Base-by-base conservation (phyloP, 257 asterid genomes). In the Solanum medicagineum region DNA sequence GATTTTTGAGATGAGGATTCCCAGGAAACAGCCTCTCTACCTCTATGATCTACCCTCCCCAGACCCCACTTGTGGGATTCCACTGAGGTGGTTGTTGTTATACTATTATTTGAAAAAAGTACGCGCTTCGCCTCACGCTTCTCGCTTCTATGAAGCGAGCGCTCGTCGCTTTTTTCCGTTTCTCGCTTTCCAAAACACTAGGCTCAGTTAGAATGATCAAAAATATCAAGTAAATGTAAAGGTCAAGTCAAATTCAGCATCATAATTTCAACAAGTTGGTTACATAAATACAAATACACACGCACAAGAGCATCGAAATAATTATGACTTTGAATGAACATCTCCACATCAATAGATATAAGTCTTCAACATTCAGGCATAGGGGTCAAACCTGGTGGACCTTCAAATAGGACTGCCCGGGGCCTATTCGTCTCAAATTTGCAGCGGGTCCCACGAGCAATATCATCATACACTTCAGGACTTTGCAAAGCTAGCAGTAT, bases 351-450 rank as follows among this genome's bases (percentile, higher is more conserved):
- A 53, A 8, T 16, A 79, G 26, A 73, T 16, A 53, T 26, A 53
- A 24, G 29, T 17, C 14, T 79, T 29, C 63, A 26, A 83, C 17
- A 32, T 79, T 84, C 70, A 83, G 79, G 81, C 26, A 11, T 47
- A 87, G 87, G 83, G 73, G 59, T 63, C 90, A 89, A 73, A 96
- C 99, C 99, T 92, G 99, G 98, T 84, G 99, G 99, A 84, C 99
- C 99, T 93, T 97, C 99, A 88, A 95, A 97, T 74, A 97, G 92
- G 71, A 97, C 98, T 24, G 98, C 98, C 80, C 96, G 95, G 45
- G 99, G 99, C 89, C 99, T 90, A 88, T 94, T 97, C n/a, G 97
- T 88, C 96, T 95, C 99, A 86, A 97, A 97, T 90, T 95, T 97
- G 71, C 93, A 87, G 73, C 99, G 92, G 51, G 99, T 97, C 66